Base-by-base conservation (phyloP, 2,329 filamentous ascomycete genomes). In the Zalaria sp. region DNA sequence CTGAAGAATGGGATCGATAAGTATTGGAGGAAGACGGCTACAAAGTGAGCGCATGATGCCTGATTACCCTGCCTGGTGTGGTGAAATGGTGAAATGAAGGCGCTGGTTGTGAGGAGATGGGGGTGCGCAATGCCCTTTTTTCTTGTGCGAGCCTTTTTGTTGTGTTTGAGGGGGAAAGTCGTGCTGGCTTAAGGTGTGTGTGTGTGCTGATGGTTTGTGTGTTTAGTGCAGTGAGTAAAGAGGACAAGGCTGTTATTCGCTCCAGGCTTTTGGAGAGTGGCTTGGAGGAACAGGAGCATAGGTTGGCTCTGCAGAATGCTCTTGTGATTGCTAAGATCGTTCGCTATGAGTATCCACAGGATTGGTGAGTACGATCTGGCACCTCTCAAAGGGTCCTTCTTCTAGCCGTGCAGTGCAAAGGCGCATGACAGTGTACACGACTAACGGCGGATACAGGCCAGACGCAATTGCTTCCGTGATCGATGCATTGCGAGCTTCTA, bases 1-100 rank as follows among this genome's bases (percentile, higher is more conserved):
- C 72, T 98, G 41, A 96, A 96, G 60, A 95, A 96, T 60, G 91
- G 88, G 42, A 88, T 96, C 61, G 89, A 96, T 58, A 87, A 82
- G 57, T 86, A 87, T 61, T 98, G 91, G 91, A 75, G 91, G 56
- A 85, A 72, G 57, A 83, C 83, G 29, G 77, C 84, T 39, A 74
- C 82, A 43, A 77, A 80, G 57, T 73, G 75, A 27, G 60, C 38
- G 25, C 9, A 3, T 34, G 5, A 9, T 32, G 29, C 7, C 18
- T 18, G 18, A 18, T 18, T 18, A 18, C 18, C 18, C 18, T 18
- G 18, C 18, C 18, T 18, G 18, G 18, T 18, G 18, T 18, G 18
- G 18, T 18, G 18, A 18, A 18, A 18, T 18, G 18, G 18, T 18
- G 18, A 18, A 18, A 18, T 18, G 18, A 18, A 18, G 18, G 18